Conservation (phyloP, 441 rosid species). For the Gossypium schwendimanii region DNA sequence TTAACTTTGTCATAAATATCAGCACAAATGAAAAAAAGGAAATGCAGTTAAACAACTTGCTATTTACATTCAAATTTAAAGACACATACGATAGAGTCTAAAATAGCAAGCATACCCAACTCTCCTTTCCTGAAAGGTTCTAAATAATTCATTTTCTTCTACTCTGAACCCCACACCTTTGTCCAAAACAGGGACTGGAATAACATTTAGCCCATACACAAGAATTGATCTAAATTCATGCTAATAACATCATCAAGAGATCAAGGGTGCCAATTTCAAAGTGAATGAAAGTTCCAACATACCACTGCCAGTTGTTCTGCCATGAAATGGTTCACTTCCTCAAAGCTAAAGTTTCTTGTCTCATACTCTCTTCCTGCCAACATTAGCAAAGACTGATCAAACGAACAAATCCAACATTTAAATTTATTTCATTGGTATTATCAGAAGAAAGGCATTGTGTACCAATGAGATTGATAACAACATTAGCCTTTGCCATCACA, state of each 20-base stretch:
- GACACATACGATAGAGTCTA: neutral
- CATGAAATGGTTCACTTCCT: constrained; percentile 79
- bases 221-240: neutral
- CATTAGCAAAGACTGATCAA: constrained; percentile 2
- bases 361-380: constrained; percentile 75
- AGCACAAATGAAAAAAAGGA: neutral
- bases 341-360: constrained; percentile 92
- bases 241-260: neutral
- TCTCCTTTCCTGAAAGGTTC: neutral
- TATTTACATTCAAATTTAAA: neutral
- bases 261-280: neutral
- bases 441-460: constrained; percentile 8
- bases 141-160: neutral
- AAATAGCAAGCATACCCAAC: neutral
- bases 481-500: constrained; percentile 98
- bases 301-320: constrained; percentile 82
- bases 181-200: neutral
- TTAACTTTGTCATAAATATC: neutral
- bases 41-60: neutral
- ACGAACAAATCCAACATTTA: neutral
- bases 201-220: constrained; percentile 1
- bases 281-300: constrained; percentile 18
- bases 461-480: constrained; percentile 96
- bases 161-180: neutral
- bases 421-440: neutral